Evolutionary conservation across 345 rosid species (phyloP).

Genomic region (Lepidium aucheri): DNA sequence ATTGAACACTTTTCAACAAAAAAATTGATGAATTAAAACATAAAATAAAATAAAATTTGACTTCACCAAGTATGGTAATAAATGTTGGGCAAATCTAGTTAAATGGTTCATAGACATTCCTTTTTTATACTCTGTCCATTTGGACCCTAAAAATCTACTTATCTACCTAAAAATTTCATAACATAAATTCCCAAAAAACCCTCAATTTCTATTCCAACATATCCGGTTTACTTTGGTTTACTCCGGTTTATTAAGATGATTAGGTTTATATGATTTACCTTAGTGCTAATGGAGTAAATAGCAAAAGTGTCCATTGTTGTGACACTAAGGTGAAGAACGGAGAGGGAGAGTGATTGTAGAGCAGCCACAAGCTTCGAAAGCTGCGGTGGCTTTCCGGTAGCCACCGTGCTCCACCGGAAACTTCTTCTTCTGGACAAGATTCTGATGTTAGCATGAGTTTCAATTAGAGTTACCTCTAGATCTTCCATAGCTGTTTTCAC

Average conservation of each 20-base stretch:
- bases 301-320: conserved; percentile 44
- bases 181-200: neutral
- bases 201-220: neutral
- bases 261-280: conserved; percentile 37
- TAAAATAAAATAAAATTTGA: neutral
- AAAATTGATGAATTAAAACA: neutral
- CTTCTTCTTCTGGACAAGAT: conserved; percentile 49
- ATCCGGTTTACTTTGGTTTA: neutral
- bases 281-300: conserved; percentile 72
- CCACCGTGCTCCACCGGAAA: conserved; percentile 20
- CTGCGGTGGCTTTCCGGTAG: conserved; percentile 20
- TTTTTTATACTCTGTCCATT: conserved; percentile 6
- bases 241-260: neutral
- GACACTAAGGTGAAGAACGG: conserved; percentile 71
- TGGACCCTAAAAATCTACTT: neutral
- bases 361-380: conserved; percentile 56
- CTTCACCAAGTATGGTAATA: conserved; percentile 12
- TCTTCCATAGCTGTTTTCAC: conserved; percentile 47
- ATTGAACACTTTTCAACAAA: conserved; percentile 8
- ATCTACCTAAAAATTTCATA: neutral
- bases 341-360: conserved; percentile 54
- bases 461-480: conserved; percentile 73
- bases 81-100: conserved; percentile 26
- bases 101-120: conserved; percentile 22
- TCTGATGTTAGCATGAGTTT: conserved; percentile 81